Conservation (phyloP, 108 stramenopile genomes). For the Parietichytrium sp. region DNA sequence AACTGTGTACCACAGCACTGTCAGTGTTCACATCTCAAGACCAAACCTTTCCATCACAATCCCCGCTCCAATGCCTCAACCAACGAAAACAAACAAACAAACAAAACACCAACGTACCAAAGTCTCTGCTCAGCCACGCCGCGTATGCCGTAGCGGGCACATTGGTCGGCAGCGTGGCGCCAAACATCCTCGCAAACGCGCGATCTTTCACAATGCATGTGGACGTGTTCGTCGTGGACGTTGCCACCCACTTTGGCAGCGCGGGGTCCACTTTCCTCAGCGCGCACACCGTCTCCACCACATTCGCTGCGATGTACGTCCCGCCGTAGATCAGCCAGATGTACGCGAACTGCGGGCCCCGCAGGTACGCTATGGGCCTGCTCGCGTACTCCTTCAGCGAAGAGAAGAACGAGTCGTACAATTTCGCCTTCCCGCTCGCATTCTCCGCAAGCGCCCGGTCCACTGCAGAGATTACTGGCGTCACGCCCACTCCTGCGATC, state of each 20-base stretch:
- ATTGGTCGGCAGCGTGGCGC: neutral
- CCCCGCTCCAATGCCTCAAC: no score
- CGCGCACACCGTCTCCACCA: slow-evolving; percentile 41
- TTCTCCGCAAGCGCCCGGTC: slow-evolving; percentile 31
- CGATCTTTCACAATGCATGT: slow-evolving; percentile 42
- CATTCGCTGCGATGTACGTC: slow-evolving; percentile 41
- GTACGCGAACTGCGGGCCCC: slow-evolving; percentile 37
- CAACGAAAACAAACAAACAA: no score
- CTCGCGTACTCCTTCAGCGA: neutral
- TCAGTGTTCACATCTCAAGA: no score
- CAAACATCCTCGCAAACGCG: slow-evolving; percentile 45
- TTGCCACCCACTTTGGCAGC: slow-evolving; percentile 32
- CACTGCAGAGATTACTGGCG: neutral
- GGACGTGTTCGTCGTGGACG: slow-evolving; percentile 33
- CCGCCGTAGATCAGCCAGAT: slow-evolving; percentile 43
- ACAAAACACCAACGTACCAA: no score
- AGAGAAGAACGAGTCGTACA: neutral
- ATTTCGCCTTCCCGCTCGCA: neutral
- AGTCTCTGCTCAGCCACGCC: slow-evolving; percentile 34
- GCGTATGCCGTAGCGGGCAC: neutral
- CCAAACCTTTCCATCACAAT: no score
- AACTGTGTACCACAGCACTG: no score
- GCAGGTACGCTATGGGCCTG: slow-evolving; percentile 38
- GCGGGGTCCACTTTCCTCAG: slow-evolving; percentile 21
- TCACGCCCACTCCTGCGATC: neutral